Evolutionary conservation across 2,329 filamentous ascomycete species (phyloP).

Genomic region (Cercospora zeina): DNA sequence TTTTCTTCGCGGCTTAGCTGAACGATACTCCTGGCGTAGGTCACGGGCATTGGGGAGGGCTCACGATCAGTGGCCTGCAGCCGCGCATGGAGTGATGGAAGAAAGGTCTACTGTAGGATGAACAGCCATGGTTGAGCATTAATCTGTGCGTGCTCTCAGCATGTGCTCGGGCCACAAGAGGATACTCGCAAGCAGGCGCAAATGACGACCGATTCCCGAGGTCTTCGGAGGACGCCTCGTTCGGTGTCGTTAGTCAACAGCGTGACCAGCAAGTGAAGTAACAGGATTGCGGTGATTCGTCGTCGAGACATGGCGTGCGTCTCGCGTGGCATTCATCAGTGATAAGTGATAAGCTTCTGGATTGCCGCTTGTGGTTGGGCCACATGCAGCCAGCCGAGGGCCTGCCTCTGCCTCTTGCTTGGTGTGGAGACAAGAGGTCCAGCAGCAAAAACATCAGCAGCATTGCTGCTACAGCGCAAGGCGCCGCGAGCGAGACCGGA

Average conservation of each 20-base stretch:
- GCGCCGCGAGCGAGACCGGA: not conserved
- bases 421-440: not conserved
- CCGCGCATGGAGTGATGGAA: too few relatives aligned
- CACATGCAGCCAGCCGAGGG: not conserved
- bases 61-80: too few relatives aligned
- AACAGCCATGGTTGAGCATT: too few relatives aligned
- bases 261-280: slow-evolving; percentile 12
- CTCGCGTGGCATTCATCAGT: slow-evolving; percentile 4
- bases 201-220: too few relatives aligned
- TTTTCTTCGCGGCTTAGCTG: too few relatives aligned
- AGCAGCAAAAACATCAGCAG: not conserved
- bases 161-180: too few relatives aligned
- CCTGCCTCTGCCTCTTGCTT: not conserved
- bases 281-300: slow-evolving; percentile 14
- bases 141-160: too few relatives aligned
- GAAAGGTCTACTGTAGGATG: too few relatives aligned
- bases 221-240: not conserved
- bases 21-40: too few relatives aligned
- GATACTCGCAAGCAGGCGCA: too few relatives aligned
- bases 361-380: not conserved
- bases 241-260: slow-evolving; percentile 9
- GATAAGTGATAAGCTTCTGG: slow-evolving; percentile 4
- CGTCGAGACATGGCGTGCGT: not conserved
- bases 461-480: not conserved
- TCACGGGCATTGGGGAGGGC: too few relatives aligned